Evolutionary conservation across 495 filamentous ascomycete genomes (phyloP).

Genomic region (Jackrogersella minutella): DNA sequence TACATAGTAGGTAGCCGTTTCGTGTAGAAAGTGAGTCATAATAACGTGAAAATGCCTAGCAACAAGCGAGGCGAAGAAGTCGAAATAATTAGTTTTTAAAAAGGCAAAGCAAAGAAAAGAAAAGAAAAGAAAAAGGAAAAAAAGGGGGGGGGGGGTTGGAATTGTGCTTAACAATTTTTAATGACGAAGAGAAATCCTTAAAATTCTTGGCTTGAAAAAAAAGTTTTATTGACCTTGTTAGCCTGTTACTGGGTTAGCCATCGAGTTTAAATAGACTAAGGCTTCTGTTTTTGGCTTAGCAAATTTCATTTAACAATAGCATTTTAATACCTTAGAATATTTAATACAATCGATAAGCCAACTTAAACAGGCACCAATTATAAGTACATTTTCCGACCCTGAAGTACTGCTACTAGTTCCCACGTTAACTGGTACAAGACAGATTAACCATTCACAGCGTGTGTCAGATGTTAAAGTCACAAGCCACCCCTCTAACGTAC

Average conservation of each 20-base stretch:
- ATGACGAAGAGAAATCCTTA: slow-evolving; percentile 4
- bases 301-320: neutral
- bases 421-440: slow-evolving; percentile 26
- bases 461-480: slow-evolving; percentile 45
- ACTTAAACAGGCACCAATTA: neutral
- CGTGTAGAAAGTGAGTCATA: slow-evolving; percentile 38
- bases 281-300: slow-evolving; percentile 13
- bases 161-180: slow-evolving; percentile 13
- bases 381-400: slow-evolving; percentile 8
- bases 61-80: slow-evolving; percentile 31
- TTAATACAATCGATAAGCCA: slow-evolving; percentile 22
- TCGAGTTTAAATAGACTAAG: neutral
- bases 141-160: too few species aligned
- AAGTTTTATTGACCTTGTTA: neutral
- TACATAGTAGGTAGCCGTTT: slow-evolving; percentile 9
- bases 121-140: neutral
- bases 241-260: slow-evolving; percentile 2
- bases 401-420: slow-evolving; percentile 30
- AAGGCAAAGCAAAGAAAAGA: neutral
- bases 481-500: slow-evolving; percentile 31
- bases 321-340: neutral
- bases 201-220: neutral
- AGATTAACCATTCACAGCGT: slow-evolving; percentile 29
- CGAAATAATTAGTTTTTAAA: slow-evolving; percentile 10
- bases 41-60: slow-evolving; percentile 26